Percentiles rank a stretch among this genome's conserved stretches.
These are phyloP conservation scores for Leishmania mexicana DNA, from an alignment of 208 protist genomes.

Conservation along the genomic window DNA sequence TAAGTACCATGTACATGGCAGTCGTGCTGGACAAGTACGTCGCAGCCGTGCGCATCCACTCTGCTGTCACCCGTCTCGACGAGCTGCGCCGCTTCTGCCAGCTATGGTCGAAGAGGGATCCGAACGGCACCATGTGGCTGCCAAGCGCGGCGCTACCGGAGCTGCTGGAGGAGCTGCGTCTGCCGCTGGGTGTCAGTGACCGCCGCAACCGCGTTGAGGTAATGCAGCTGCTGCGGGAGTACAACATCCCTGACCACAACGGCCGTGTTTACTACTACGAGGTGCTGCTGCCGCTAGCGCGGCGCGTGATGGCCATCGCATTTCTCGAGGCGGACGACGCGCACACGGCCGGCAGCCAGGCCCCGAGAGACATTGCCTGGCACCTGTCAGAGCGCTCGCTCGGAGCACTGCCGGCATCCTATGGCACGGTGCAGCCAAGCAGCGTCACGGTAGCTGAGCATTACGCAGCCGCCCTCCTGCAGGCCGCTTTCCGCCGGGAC, in stretches of 20 bases:
- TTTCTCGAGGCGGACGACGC: slow-evolving; percentile 61
- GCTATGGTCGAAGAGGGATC: slow-evolving; percentile 77
- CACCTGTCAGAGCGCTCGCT: slow-evolving; percentile 72
- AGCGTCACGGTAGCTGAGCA: slow-evolving; percentile 67
- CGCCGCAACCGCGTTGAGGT: slow-evolving; percentile 78
- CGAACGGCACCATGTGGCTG: slow-evolving; percentile 76
- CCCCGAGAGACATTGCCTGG: slow-evolving; percentile 71
- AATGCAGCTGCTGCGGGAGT: slow-evolving; percentile 80
- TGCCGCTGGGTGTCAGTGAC: slow-evolving; percentile 80
- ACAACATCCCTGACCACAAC: slow-evolving; percentile 85
- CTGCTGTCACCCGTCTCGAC: slow-evolving; percentile 64
- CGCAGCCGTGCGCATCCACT: slow-evolving; percentile 69
- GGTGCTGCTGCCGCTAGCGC: slow-evolving; percentile 80
- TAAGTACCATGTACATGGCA: slow-evolving; percentile 82
- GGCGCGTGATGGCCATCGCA: slow-evolving; percentile 82
- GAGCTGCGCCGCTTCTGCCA: slow-evolving; percentile 80
- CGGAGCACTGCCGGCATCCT: slow-evolving; percentile 23
- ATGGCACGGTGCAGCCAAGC: slow-evolving; percentile 19
- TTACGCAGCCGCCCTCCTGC: slow-evolving; percentile 83
- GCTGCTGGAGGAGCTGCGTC: slow-evolving; percentile 80
- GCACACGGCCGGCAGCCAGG: slow-evolving; percentile 31
- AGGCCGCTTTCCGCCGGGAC: slow-evolving; percentile 85
- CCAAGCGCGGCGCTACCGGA: slow-evolving; percentile 56
- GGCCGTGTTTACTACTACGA: slow-evolving; percentile 89
- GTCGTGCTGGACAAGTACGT: slow-evolving; percentile 87